Percentiles rank a stretch among this genome's conserved stretches.
Conservation (phyloP, 768 basidiomycete species). For the Obba rivulosa region DNA sequence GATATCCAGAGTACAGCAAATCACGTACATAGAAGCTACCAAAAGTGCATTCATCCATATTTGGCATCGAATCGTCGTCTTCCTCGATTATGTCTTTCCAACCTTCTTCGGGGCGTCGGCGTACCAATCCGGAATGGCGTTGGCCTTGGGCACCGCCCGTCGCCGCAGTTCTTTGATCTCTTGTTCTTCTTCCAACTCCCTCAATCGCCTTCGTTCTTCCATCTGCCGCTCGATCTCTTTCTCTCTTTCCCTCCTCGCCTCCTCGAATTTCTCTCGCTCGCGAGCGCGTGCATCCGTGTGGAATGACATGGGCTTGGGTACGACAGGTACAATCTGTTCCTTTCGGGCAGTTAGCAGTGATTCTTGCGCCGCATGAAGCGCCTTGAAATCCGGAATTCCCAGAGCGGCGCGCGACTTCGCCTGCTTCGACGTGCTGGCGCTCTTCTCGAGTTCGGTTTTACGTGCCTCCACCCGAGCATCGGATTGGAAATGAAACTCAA, state of each 20-base stretch:
- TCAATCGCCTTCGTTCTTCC: conserved; percentile 42
- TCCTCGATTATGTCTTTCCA: conserved; percentile 19
- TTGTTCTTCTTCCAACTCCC: conserved; percentile 52
- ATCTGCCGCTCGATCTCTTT: conserved; percentile 40
- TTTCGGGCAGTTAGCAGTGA: conserved; percentile 34
- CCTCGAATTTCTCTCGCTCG: conserved; percentile 64
- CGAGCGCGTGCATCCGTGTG: conserved; percentile 51
- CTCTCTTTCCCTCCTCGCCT: conserved; percentile 50
- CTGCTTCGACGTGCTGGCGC: conserved; percentile 9
- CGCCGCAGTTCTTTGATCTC: conserved; percentile 58
- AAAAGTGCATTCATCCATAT: conserved; percentile 2
- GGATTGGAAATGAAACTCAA: conserved; percentile 48
- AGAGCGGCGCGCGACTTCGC: conserved; percentile 20
- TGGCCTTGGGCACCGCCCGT: conserved; percentile 60
- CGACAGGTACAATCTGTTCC: conserved; percentile 41
- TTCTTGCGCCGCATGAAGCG: conserved; percentile 45
- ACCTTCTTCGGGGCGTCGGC: conserved; percentile 58
- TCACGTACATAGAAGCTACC: conserved; percentile 5
- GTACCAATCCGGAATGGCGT: conserved; percentile 77
- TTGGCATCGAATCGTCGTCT: background rate
- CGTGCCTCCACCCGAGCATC: conserved; percentile 46
- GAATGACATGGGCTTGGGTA: conserved; percentile 44
- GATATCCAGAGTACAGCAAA: background rate
- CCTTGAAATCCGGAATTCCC: conserved; percentile 49
- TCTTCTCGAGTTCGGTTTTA: conserved; percentile 32